Base-by-base conservation (phyloP, 2,329 filamentous ascomycete species). In the Metarhizium robertsii region DNA sequence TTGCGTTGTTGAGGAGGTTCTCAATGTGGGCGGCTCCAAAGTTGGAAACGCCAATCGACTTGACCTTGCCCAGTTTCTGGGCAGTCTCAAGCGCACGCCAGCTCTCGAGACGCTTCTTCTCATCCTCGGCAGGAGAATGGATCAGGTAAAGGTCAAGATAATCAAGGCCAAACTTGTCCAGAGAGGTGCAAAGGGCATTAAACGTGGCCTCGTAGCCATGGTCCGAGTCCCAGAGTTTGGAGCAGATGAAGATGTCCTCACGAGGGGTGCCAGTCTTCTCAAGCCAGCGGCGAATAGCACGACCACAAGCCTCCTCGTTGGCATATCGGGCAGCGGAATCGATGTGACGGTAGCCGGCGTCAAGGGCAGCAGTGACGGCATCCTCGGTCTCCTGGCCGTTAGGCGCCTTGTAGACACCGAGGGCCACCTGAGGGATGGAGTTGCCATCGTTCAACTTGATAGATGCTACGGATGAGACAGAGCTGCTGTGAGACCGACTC, bases 41-140 rank as follows among this genome's bases (percentile, higher is more conserved):
- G 75, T 92, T 92, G 63, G 85, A 88, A 34, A 92, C 84, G 52
- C 89, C 88, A 61, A 92, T 89, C 51, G 84, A 81, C 59, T 74
- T 78, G 55, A 84, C 83, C 64, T 82, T 82, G 61, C 86, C 85
- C 1, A 80, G 77, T 42, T 77, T 76, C 67, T 84, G 76, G 75
- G 90, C 84, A 25, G 80, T 82, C 67, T 86, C 80, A 60, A 85
- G 70, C 53, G 89, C 89, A 61, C 75, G 78, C 88, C 89, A 94
- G 66, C 86, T 88, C 56, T 88, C 83, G 50, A 87, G 69, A 6
- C 89, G 79, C 50, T 82, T 84, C 64, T 80, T 69, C 66, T 79
- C 83, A 5, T 88, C 87, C 34, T 88, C 81, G 56, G 92, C 83
- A 32, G 82, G 82, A 53, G 73, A 71, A 71, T 85, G 81, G 61